phyloP scores from a whole-genome alignment of 176 grass and related monocot genomes.

The Aegilops tauschii region DNA sequence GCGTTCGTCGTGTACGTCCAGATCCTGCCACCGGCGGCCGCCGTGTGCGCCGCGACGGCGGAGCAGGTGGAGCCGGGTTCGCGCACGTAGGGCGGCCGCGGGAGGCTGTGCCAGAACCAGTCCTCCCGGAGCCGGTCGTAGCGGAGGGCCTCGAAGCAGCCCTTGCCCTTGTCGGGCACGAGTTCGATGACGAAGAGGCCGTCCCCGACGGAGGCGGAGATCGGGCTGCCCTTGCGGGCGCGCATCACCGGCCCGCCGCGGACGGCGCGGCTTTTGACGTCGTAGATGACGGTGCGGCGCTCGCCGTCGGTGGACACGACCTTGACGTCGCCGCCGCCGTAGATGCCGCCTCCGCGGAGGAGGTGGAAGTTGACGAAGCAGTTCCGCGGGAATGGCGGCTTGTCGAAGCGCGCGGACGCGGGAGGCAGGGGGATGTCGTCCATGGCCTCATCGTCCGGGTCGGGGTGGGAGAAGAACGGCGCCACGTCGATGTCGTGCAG shows the following conservation, averaged over 20 bases:
- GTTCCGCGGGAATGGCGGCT: background rate
- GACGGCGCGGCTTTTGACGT: background rate
- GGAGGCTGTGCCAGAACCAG: background rate
- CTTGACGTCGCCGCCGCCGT: background rate
- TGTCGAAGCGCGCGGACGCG: background rate
- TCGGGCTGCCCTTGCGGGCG: background rate
- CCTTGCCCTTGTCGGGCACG: background rate
- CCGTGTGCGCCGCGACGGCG: background rate
- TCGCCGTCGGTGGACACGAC: background rate
- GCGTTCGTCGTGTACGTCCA: background rate
- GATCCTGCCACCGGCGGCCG: background rate
- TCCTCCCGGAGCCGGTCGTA: background rate
- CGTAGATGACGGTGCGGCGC: conserved; percentile 10
- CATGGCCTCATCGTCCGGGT: background rate
- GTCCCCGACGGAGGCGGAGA: background rate
- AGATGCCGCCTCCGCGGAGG: background rate
- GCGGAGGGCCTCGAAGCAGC: background rate
- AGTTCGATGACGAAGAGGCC: background rate
- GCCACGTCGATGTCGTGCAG: conserved; percentile 20
- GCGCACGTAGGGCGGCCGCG: background rate
- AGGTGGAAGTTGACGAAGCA: background rate
- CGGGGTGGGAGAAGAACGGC: background rate
- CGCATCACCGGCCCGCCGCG: background rate
- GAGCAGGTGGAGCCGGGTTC: background rate
- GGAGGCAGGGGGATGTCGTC: background rate